Conservation (phyloP, 768 basidiomycete genomes). For the Leccinellum albellum region DNA sequence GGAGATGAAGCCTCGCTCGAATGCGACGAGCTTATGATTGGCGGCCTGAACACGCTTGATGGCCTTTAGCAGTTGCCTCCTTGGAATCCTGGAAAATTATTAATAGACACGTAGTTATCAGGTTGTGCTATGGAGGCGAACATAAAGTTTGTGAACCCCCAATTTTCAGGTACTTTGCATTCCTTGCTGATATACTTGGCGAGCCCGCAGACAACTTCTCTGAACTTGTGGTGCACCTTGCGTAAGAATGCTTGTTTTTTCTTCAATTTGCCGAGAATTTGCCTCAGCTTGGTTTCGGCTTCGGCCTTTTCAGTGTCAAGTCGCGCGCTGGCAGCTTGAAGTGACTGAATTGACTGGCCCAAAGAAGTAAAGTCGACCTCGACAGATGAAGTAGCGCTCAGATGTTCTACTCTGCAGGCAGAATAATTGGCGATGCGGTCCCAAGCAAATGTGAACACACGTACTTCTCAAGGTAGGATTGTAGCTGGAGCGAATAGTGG, state of each 20-base stretch:
- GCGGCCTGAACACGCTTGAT: slow-evolving; percentile 53
- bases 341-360: slow-evolving; percentile 42
- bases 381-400: slow-evolving; percentile 29
- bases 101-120: not conserved
- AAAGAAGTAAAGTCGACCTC: slow-evolving; percentile 50
- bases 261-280: slow-evolving; percentile 38
- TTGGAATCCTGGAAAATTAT: slow-evolving; percentile 17
- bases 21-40: slow-evolving; percentile 67
- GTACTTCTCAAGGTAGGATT: slow-evolving; percentile 57
- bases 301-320: slow-evolving; percentile 58
- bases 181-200: slow-evolving; percentile 31
- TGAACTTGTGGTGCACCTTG: slow-evolving; percentile 12
- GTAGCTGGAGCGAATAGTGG: slow-evolving; percentile 67
- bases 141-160: slow-evolving; percentile 3
- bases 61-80: slow-evolving; percentile 47
- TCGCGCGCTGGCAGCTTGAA: slow-evolving; percentile 49
- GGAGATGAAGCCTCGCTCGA: slow-evolving; percentile 84
- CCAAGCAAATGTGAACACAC: slow-evolving; percentile 25
- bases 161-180: slow-evolving; percentile 10
- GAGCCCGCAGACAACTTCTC: slow-evolving; percentile 33
- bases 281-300: slow-evolving; percentile 50
- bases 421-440: slow-evolving; percentile 10
- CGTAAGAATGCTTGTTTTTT: slow-evolving; percentile 24
- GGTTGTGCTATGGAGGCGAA: slow-evolving; percentile 4
- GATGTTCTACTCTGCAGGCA: slow-evolving; percentile 28